phyloP scores from a whole-genome alignment of 345 rosid genomes.

The Gossypium turneri region DNA sequence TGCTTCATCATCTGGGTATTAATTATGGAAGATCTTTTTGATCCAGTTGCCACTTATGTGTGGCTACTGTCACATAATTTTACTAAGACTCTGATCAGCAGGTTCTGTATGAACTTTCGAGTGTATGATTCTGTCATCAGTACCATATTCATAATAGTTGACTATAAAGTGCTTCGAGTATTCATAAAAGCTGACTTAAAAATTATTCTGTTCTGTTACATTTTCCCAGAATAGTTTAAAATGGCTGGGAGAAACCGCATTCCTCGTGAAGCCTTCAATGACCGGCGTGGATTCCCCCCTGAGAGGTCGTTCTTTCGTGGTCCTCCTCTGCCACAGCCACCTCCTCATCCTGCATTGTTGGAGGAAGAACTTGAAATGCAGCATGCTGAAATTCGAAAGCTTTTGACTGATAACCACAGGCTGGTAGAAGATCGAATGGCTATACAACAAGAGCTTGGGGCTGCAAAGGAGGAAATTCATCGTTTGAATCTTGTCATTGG shows the following conservation, averaged over 20 bases:
- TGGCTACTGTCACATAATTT: not conserved
- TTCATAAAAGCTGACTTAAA: not conserved
- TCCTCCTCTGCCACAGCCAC: slow-evolving; percentile 56
- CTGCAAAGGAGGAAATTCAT: slow-evolving; percentile 84
- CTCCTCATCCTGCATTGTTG: slow-evolving; percentile 71
- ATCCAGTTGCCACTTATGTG: not conserved
- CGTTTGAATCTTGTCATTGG: slow-evolving; percentile 61
- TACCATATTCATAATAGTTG: not conserved
- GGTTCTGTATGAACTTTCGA: not conserved
- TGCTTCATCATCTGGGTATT: not conserved
- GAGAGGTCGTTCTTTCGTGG: slow-evolving; percentile 65
- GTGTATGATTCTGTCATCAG: not conserved
- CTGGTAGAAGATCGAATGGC: slow-evolving; percentile 69
- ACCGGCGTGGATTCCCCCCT: slow-evolving; percentile 56
- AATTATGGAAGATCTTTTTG: not conserved
- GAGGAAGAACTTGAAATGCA: slow-evolving; percentile 89
- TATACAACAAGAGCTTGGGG: slow-evolving; percentile 70
- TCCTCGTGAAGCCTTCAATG: slow-evolving; percentile 59
- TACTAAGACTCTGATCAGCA: not conserved
- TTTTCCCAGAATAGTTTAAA: slow-evolving; percentile 19
- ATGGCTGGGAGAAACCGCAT: slow-evolving; percentile 89
- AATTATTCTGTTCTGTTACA: not conserved
- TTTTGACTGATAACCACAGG: slow-evolving; percentile 69
- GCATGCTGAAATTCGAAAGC: slow-evolving; percentile 68
- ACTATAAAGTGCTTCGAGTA: not conserved